Conservation (phyloP, 805 yeast genomes). For the Saturnispora gosingensis region DNA sequence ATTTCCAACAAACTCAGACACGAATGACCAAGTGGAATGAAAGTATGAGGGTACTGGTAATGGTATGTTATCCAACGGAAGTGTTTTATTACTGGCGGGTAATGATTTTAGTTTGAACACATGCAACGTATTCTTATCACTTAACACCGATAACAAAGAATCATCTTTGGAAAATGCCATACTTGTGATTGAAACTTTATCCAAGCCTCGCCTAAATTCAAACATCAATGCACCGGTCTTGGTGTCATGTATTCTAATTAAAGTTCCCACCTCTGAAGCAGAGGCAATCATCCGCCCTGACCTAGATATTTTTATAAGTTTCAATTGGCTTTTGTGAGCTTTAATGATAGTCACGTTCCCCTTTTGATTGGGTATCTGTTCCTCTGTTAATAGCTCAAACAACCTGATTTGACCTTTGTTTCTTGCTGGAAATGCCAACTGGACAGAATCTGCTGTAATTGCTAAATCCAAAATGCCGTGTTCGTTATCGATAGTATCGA, state of each 20-base stretch:
- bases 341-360: constrained; percentile 53
- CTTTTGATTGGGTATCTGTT: not conserved
- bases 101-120: constrained; percentile 43
- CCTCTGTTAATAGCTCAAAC: constrained; percentile 49
- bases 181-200: constrained; percentile 71
- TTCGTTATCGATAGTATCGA: constrained; percentile 58
- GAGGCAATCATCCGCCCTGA: constrained; percentile 66
- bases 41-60: constrained; percentile 57
- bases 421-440: constrained; percentile 71
- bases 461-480: constrained; percentile 49
- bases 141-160: constrained; percentile 67
- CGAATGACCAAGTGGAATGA: constrained; percentile 81
- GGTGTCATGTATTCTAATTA: constrained; percentile 65
- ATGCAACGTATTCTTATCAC: constrained; percentile 86
- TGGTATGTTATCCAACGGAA: constrained; percentile 38
- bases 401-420: constrained; percentile 71
- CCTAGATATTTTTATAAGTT: constrained; percentile 54
- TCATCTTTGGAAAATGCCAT: constrained; percentile 79
- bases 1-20: constrained; percentile 48
- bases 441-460: constrained; percentile 21
- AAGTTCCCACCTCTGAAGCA: constrained; percentile 76
- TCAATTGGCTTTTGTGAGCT: constrained; percentile 63
- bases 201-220: constrained; percentile 87
- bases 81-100: constrained; percentile 36
- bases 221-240: constrained; percentile 58